Evolutionary conservation across 1,284 basidiomycete species (phyloP).

Genomic region (Irpex sp.): DNA sequence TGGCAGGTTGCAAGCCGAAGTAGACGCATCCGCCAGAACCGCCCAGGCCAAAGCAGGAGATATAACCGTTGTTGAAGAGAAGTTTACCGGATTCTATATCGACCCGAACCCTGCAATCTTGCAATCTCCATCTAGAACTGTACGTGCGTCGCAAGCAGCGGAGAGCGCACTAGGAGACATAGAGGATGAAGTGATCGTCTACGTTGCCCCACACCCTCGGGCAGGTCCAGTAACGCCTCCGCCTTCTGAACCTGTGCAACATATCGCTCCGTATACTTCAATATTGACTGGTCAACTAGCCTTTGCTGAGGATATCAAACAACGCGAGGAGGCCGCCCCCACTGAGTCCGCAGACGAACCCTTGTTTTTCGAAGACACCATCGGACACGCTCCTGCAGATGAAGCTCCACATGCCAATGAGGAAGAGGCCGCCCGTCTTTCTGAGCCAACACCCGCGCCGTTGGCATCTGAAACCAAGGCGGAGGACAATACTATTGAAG

Average conservation of each 20-base stretch:
- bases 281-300: slow-evolving; percentile 23
- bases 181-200: slow-evolving; percentile 39
- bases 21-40: slow-evolving; percentile 22
- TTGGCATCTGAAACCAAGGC: background rate
- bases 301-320: background rate
- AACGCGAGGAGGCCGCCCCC: background rate
- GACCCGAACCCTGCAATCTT: slow-evolving; percentile 25
- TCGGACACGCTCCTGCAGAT: background rate
- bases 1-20: slow-evolving; percentile 37
- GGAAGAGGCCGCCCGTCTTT: background rate
- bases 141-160: background rate
- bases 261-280: slow-evolving; percentile 18
- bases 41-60: slow-evolving; percentile 12
- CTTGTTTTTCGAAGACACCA: background rate
- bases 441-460: background rate
- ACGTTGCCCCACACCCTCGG: slow-evolving; percentile 37
- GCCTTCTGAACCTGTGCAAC: background rate
- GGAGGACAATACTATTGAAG: background rate
- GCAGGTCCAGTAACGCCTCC: slow-evolving; percentile 16
- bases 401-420: background rate
- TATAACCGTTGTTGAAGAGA: slow-evolving; percentile 31
- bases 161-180: slow-evolving; percentile 20
- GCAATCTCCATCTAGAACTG: background rate
- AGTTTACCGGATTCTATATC: slow-evolving; percentile 35
- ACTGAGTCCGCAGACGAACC: background rate